Evolutionary conservation across 495 filamentous ascomycete genomes (phyloP), one percentile per base, ranked within the genome.

Genomic region (Neurospora sp.): DNA sequence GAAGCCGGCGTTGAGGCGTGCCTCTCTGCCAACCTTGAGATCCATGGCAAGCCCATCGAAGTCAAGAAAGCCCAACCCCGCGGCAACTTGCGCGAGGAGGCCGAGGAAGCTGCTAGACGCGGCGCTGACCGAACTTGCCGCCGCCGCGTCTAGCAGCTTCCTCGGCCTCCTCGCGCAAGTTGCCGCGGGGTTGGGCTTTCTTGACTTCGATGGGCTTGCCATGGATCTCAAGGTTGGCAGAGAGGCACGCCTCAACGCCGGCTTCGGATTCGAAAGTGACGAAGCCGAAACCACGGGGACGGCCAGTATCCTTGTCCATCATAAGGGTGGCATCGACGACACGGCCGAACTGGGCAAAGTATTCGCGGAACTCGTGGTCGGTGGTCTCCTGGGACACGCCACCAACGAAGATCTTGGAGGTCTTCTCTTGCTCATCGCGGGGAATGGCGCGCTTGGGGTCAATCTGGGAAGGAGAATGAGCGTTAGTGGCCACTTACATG

Each of bases 271-370:
- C 96, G 75, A 99, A 99, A 0, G 96, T 99, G 45, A 99, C 96
- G 78, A 99, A 99, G n/a, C 96, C 96, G 77, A 99, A 99, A 10
- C 96, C 96, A 74, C 96, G 90, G 4, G 96, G 96, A 31, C 96
- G 90, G 40, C 94, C 94, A 9, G 96, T 98, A 78, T 99, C 96
- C 82, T 99, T 99, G 82, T 99, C 96, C 88, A 99, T 99, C 96
- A 99, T 99, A 22, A 99, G 88, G 1, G 96, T 99, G 12, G 96
- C 96, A 81, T 99, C 96, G 61, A 99, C 90, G 39, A 99, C 96
- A 71, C 96, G 90, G 48, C 96, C 96, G 77, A 97, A 99, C 79
- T 97, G 92, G 81, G 91, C 92, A 82, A 99, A 99, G 82, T 97
- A 99, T 48, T 95, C 89, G 78, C 93, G 93, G 82, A 99, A 99